Evolutionary conservation across 1,284 basidiomycete genomes (phyloP).

Genomic region (Polyporus tsugae): DNA sequence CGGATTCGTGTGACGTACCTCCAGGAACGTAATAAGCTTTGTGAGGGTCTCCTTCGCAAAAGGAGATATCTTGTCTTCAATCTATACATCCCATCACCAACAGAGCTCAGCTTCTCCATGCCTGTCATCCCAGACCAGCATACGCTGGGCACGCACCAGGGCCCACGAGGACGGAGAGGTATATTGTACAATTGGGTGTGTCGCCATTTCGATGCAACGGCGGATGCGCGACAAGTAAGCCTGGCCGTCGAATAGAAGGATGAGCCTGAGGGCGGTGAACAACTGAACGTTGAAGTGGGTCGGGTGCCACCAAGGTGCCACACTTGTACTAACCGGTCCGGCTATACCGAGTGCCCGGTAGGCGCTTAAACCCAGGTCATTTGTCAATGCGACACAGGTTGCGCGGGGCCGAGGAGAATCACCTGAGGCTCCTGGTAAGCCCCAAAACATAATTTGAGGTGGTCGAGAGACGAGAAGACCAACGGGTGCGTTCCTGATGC

Average conservation of each 20-base stretch:
- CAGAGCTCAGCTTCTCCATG: not conserved
- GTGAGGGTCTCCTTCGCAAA: conserved; percentile 88
- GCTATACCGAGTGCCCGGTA: conserved; percentile 8
- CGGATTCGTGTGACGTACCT: conserved; percentile 58
- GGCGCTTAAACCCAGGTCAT: not conserved
- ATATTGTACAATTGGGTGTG: conserved; percentile 75
- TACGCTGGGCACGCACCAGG: conserved; percentile 55
- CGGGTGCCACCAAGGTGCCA: too few species aligned
- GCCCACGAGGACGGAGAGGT: conserved; percentile 86
- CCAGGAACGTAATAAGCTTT: conserved; percentile 87
- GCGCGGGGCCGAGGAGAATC: not conserved
- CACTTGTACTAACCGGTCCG: conserved; percentile 1
- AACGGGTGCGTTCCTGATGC: not conserved
- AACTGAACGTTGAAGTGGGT: too few species aligned
- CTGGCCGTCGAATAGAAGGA: not conserved
- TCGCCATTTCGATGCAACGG: conserved; percentile 49
- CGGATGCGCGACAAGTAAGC: not conserved
- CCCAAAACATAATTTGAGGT: not conserved
- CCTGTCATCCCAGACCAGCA: not conserved
- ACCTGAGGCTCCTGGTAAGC: not conserved
- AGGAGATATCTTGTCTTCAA: conserved; percentile 91
- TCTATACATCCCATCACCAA: conserved; percentile 49
- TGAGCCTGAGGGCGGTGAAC: not conserved
- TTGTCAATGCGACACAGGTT: not conserved
- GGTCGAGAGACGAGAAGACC: not conserved